Percentiles rank a stretch among this genome's conserved stretches.
phyloP scores from a whole-genome alignment of 805 yeast species.

The Pachysolen tannophilus region DNA sequence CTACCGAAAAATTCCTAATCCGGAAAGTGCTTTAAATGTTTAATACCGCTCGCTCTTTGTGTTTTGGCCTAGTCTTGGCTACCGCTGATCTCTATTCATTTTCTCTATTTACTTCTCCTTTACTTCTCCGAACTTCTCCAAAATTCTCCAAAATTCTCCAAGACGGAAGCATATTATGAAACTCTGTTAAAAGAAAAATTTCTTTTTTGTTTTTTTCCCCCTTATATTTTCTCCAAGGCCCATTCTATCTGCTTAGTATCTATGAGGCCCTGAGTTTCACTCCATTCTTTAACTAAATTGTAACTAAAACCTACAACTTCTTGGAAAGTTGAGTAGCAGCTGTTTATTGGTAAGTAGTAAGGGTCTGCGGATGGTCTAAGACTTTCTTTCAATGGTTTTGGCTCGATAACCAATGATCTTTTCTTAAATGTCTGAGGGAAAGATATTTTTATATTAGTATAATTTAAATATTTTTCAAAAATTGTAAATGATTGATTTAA shows the following conservation, averaged over 20 bases:
- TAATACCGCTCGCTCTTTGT: too few relatives aligned
- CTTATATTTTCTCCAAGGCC: background rate
- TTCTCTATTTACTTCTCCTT: too few relatives aligned
- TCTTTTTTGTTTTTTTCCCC: background rate
- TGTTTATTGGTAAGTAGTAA: constrained; percentile 5
- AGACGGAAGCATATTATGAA: constrained; percentile 1
- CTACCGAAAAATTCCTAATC: too few relatives aligned
- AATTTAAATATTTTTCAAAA: constrained; percentile 7
- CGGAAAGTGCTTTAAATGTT: too few relatives aligned
- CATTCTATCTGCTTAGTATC: background rate
- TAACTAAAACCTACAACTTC: constrained; percentile 6
- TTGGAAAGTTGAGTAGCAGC: constrained; percentile 2
- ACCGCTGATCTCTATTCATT: too few relatives aligned
- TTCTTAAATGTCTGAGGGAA: constrained; percentile 9
- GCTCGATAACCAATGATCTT: constrained; percentile 4
- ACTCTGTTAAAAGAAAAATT: background rate
- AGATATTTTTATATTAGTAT: constrained; percentile 4
- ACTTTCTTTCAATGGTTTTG: constrained; percentile 6
- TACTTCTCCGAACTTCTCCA: too few relatives aligned
- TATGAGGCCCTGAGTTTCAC: background rate
- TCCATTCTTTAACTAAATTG: constrained; percentile 1
- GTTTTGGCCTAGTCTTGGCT: too few relatives aligned
- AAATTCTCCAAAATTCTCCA: too few relatives aligned
- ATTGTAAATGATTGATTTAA: background rate
- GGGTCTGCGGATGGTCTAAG: constrained; percentile 6